Conservation (phyloP, 352 stramenopile genomes). For the Phytophthora rubi region DNA sequence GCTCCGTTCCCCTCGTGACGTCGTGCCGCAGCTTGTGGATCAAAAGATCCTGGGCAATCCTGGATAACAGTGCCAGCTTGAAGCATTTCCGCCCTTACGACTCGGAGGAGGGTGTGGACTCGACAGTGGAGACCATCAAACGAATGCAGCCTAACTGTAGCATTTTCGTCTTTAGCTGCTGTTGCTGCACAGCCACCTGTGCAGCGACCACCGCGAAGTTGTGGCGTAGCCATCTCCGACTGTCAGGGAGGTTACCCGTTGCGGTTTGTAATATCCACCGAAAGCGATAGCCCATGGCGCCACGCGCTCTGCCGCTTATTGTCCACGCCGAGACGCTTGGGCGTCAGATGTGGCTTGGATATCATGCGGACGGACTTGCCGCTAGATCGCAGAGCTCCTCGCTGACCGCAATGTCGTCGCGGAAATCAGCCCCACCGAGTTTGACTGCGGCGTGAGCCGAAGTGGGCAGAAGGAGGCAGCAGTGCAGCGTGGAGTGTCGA, state of each 20-base stretch:
- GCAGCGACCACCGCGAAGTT: not conserved
- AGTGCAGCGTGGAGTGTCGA: conserved; percentile 20
- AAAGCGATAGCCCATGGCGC: conserved; percentile 27
- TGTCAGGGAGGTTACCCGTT: not conserved
- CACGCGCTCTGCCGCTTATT: conserved; percentile 6
- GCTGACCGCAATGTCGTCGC: not conserved
- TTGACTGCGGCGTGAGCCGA: not conserved
- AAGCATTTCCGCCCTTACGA: too few relatives aligned
- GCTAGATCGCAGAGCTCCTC: conserved; percentile 3
- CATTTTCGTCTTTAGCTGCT: conserved; percentile 25
- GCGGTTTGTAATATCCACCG: conserved; percentile 11
- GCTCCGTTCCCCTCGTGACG: conserved; percentile 20
- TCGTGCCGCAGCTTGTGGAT: conserved; percentile 25
- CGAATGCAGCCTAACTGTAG: conserved; percentile 4
- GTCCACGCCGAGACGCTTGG: conserved; percentile 10
- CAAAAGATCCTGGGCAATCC: not conserved
- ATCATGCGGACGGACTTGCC: conserved; percentile 11
- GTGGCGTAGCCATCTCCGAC: conserved; percentile 17
- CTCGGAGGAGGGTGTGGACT: too few relatives aligned
- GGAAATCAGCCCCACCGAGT: not conserved
- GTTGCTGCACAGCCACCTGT: conserved; percentile 19
- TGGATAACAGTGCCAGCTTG: not conserved
- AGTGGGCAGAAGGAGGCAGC: conserved; percentile 7
- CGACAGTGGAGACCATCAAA: conserved; percentile 16
- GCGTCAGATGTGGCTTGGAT: conserved; percentile 10